Conservation (phyloP, 768 basidiomycete genomes). For the Coprinopsis sp. region DNA sequence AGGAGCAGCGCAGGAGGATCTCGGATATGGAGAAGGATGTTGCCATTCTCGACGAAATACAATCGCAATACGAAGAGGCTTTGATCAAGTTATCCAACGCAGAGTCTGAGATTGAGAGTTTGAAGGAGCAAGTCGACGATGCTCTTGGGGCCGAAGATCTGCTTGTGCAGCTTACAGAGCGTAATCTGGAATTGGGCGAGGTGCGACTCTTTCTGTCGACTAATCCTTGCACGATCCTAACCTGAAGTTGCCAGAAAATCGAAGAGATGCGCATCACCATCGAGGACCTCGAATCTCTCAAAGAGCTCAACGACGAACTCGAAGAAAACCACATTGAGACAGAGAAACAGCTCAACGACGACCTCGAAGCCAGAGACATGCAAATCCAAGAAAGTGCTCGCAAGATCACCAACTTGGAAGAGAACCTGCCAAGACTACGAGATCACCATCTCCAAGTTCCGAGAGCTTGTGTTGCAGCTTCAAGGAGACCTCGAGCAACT, state of each 20-base stretch:
- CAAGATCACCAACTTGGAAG: constrained; percentile 68
- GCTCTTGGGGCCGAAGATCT: constrained; percentile 95
- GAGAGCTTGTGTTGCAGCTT: constrained; percentile 81
- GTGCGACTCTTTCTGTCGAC: constrained; percentile 33
- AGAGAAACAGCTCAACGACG: constrained; percentile 85
- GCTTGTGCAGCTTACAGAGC: constrained; percentile 90
- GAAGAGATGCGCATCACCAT: constrained; percentile 96
- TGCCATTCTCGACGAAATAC: constrained; percentile 69
- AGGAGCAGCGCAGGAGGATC: constrained; percentile 76
- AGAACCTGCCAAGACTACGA: constrained; percentile 82
- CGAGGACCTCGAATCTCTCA: constrained; percentile 92
- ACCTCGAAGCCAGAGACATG: constrained; percentile 72
- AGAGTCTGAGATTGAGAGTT: constrained; percentile 87
- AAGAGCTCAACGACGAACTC: constrained; percentile 94
- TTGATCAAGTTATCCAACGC: constrained; percentile 82
- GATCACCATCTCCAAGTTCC: constrained; percentile 83
- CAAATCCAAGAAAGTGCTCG: constrained; percentile 63
- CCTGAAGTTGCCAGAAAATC: constrained; percentile 64
- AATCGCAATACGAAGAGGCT: constrained; percentile 74
- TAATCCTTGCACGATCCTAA: neutral
- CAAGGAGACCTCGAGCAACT: constrained; percentile 87
- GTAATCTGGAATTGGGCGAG: constrained; percentile 89
- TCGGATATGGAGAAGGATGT: constrained; percentile 89
- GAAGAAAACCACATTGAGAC: constrained; percentile 96
- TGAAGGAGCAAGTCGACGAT: constrained; percentile 92